These are phyloP conservation scores for Teunomyces cretensis DNA, from an alignment of 805 yeast genomes.

Conservation along the genomic window DNA sequence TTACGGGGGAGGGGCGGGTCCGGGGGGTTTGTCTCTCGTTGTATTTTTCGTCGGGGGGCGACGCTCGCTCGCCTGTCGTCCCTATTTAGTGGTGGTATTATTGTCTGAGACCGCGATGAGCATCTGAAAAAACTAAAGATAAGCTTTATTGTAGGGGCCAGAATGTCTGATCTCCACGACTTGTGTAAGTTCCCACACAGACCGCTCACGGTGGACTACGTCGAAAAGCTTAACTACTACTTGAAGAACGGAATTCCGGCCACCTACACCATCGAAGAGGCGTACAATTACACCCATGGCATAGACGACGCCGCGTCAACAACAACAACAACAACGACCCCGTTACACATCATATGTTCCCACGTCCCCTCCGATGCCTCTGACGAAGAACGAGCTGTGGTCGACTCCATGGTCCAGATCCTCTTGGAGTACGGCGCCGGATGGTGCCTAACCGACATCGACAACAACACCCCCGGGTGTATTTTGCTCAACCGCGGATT, in stretches of 20 bases:
- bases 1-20: no score
- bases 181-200: slow-evolving; percentile 48
- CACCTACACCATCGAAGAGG: slow-evolving; percentile 80
- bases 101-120: slow-evolving; percentile 1
- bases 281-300: slow-evolving; percentile 52
- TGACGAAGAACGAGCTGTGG: slow-evolving; percentile 43
- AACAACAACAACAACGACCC: slow-evolving; percentile 61
- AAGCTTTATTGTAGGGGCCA: background rate
- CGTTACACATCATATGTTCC: slow-evolving; percentile 68
- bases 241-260: slow-evolving; percentile 73
- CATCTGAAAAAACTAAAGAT: slow-evolving; percentile 2
- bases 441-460: slow-evolving; percentile 77
- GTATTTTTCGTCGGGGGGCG: no score
- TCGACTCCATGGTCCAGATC: slow-evolving; percentile 56
- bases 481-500: slow-evolving; percentile 56
- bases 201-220: slow-evolving; percentile 51
- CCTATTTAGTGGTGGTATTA: background rate
- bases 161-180: slow-evolving; percentile 74
- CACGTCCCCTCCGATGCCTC: slow-evolving; percentile 48
- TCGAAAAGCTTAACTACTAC: slow-evolving; percentile 45
- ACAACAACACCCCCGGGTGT: slow-evolving; percentile 83
- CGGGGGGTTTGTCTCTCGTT: no score
- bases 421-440: slow-evolving; percentile 88
- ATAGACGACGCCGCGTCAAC: slow-evolving; percentile 26
- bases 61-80: background rate